phyloP scores from a whole-genome alignment of 2,329 filamentous ascomycete genomes.

The Fusarium lateritium region DNA sequence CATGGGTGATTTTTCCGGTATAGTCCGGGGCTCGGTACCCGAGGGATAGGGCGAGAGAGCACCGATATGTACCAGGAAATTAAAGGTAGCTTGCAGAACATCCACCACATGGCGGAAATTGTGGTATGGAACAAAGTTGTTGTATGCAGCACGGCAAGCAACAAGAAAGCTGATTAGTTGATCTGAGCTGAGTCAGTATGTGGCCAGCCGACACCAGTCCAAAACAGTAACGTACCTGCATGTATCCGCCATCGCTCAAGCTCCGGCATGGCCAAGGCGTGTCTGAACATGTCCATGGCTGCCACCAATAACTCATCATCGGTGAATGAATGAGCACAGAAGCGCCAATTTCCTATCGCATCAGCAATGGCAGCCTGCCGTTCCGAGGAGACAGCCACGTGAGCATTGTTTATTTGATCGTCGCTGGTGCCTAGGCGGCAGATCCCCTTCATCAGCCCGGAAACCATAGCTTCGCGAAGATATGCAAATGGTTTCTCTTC shows the following conservation, averaged over 20 bases:
- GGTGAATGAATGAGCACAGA: constrained; percentile 89
- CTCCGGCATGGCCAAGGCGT: constrained; percentile 86
- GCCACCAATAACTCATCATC: constrained; percentile 93
- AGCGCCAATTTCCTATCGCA: constrained; percentile 85
- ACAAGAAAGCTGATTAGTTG: constrained; percentile 88
- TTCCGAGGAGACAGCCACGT: constrained; percentile 77
- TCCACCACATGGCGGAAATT: constrained; percentile 98
- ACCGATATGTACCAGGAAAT: constrained; percentile 87
- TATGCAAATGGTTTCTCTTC: constrained; percentile 91
- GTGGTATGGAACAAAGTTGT: constrained; percentile 95
- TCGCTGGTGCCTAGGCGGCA: constrained; percentile 79
- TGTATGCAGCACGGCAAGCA: constrained; percentile 94
- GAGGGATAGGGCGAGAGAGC: constrained; percentile 77
- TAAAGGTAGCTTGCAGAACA: constrained; percentile 93
- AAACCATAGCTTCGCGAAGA: constrained; percentile 93
- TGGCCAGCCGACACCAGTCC: constrained; percentile 18
- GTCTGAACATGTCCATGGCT: constrained; percentile 89
- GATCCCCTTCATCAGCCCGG: constrained; percentile 89
- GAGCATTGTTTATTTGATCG: constrained; percentile 73
- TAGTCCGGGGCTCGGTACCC: constrained; percentile 49
- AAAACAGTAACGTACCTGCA: constrained; percentile 70
- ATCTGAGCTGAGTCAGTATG: constrained; percentile 68
- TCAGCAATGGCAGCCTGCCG: constrained; percentile 76
- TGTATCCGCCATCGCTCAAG: constrained; percentile 85
- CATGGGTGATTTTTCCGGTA: constrained; percentile 72